A percentile compares a stretch with the other conserved stretches of the same genome.
phyloP scores from a whole-genome alignment of 164 flowering plant genomes.

The Kalanchoe fedtschenkoi region DNA sequence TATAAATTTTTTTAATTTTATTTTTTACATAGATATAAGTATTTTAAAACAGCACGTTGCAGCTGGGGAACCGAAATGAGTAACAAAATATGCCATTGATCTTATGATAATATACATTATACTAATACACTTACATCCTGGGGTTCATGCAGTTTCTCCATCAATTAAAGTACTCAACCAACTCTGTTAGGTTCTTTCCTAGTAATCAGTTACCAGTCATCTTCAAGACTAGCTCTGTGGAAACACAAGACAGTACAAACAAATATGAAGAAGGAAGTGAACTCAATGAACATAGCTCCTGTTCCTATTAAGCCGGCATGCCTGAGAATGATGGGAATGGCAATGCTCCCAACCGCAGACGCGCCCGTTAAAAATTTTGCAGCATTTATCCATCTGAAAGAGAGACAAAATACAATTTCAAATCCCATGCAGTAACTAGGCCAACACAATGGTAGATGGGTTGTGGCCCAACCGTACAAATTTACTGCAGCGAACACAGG shows the following conservation, averaged over 20 bases:
- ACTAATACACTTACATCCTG: not conserved
- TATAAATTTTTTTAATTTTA: too few relatives aligned
- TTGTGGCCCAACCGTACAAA: too few relatives aligned
- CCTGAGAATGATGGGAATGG: conserved; percentile 85
- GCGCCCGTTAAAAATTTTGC: conserved; percentile 97
- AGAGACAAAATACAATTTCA: not conserved
- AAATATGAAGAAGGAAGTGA: conserved; percentile 80
- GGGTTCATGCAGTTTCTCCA: not conserved
- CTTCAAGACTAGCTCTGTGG: conserved; percentile 85
- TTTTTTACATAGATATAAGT: too few relatives aligned
- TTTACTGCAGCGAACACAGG: too few relatives aligned
- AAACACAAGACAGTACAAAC: conserved; percentile 91
- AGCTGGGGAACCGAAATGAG: too few relatives aligned
- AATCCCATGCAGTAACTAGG: not conserved
- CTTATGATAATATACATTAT: not conserved
- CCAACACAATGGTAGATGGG: too few relatives aligned
- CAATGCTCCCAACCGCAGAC: conserved; percentile 88
- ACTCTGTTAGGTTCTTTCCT: not conserved
- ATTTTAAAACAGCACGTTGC: too few relatives aligned
- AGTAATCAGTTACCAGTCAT: conserved; percentile 57
- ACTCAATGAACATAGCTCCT: conserved; percentile 88
- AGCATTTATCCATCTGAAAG: conserved; percentile 59
- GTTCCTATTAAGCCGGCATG: conserved; percentile 75
- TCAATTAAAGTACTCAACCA: not conserved
- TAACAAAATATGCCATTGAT: not conserved